Evolutionary conservation across 169 alveolate genomes (phyloP).

Genomic region (Amoebophrya sp.): DNA sequence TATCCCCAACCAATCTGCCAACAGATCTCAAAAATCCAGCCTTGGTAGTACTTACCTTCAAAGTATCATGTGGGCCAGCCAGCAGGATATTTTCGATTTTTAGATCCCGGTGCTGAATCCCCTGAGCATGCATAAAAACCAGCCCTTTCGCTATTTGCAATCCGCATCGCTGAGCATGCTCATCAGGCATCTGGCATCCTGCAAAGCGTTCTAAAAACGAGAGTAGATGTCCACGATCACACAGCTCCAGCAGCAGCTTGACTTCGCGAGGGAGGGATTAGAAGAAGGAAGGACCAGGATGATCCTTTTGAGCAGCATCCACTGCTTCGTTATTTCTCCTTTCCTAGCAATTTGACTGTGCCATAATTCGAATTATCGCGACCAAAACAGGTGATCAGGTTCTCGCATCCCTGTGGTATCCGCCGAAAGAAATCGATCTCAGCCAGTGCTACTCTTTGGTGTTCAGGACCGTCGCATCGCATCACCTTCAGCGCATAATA

Average conservation of each 20-base stretch:
- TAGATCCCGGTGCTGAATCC: conserved; percentile 71
- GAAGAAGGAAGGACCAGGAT: too few relatives aligned
- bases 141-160: conserved; percentile 49
- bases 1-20: too few relatives aligned
- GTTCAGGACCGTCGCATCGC: conserved; percentile 47
- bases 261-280: too few relatives aligned
- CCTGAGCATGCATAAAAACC: conserved; percentile 64
- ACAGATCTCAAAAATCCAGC: too few relatives aligned
- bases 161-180: neutral
- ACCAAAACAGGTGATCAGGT: conserved; percentile 41
- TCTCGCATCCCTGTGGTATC: conserved; percentile 39
- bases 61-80: too few relatives aligned
- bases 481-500: conserved; percentile 59
- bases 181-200: neutral
- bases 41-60: too few relatives aligned
- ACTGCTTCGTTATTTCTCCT: too few relatives aligned
- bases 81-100: conserved; percentile 70
- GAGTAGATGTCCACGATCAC: too few relatives aligned
- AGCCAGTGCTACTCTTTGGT: conserved; percentile 43
- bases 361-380: neutral
- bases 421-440: neutral
- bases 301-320: too few relatives aligned
- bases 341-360: neutral
- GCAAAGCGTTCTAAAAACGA: neutral
- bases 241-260: too few relatives aligned